Evolutionary conservation across 345 rosid genomes (phyloP), one percentile per base, ranked within the genome.

Genomic region (Brassica carinata): DNA sequence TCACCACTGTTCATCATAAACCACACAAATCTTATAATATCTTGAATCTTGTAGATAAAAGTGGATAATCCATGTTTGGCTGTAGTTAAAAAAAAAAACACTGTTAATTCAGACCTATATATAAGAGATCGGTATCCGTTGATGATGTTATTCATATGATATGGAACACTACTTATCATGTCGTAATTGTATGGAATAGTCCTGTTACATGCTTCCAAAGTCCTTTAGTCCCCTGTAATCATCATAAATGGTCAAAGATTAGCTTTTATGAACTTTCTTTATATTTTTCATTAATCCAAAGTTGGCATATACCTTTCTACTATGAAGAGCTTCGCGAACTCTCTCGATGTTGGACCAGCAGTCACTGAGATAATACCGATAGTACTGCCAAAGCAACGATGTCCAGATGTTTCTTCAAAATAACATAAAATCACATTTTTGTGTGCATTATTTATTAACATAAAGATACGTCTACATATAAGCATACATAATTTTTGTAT

Each of bases 1-100:
- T 90, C 94, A 0, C 94, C 90, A 19, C 92, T 90, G 79, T 79
- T 43, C 8, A 8, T 5, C 13, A 29, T 58, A 36, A 29, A 68
- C 57, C 57, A 2, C 33, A 68, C 7, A 68, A 17, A 4, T 23
- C 9, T 43, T 38, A 36, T 7, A 36, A 36, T 36, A 8, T 36
- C 40, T 36, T 36, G 40, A 36, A 40, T 30, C 33, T 40, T 40
- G 48, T 40, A 8, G 43, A 38, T 38, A 38, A 38, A 38, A 38
- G 43, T 38, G 48, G 48, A 36, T 36, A 36, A 36, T 36, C 40
- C 8, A 36, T 36, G 40, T 36, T 36, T 36, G 40, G 40, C 7
- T 36, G 40, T 36, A 36, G 36, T 33, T 33, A 36, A 36, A 8
- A 36, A 36, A 36, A 36, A 7, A 2, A 36, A 23, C 26, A 23